Conservation (phyloP, 2,329 filamentous ascomycete genomes). For the Biscogniauxia marginata region DNA sequence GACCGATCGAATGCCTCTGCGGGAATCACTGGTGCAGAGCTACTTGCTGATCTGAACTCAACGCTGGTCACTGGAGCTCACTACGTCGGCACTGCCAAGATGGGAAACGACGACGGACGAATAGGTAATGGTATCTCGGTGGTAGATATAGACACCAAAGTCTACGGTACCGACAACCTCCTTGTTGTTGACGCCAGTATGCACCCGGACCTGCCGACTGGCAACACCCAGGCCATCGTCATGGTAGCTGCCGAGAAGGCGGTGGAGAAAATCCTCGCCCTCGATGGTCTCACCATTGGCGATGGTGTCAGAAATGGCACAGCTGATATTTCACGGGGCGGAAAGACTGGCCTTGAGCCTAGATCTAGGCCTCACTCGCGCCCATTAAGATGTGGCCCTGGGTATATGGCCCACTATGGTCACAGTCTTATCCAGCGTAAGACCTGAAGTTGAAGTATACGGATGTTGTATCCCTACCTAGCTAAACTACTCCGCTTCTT, state of each 20-base stretch:
- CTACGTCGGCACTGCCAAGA: slow-evolving; percentile 1
- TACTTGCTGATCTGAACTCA: slow-evolving; percentile 9
- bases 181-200: slow-evolving; percentile 12
- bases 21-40: slow-evolving; percentile 9
- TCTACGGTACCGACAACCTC: slow-evolving; percentile 14
- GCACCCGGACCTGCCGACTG: slow-evolving; percentile 12
- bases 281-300: neutral
- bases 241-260: slow-evolving; percentile 32
- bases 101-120: neutral
- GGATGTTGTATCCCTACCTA: neutral
- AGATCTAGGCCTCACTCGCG: neutral
- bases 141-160: slow-evolving; percentile 10
- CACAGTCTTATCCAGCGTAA: neutral
- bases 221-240: slow-evolving; percentile 12
- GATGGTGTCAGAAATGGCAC: too few relatives aligned
- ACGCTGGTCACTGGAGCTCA: slow-evolving; percentile 13
- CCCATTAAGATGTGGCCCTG: neutral
- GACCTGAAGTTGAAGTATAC: neutral
- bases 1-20: slow-evolving; percentile 9
- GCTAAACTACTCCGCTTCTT: too few relatives aligned
- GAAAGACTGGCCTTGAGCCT: too few relatives aligned
- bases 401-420: neutral
- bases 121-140: neutral
- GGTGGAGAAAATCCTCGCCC: slow-evolving; percentile 42
- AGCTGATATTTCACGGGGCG: too few relatives aligned